Conservation (phyloP, 768 basidiomycete genomes). For the Erythrobasidium yunnanense region DNA sequence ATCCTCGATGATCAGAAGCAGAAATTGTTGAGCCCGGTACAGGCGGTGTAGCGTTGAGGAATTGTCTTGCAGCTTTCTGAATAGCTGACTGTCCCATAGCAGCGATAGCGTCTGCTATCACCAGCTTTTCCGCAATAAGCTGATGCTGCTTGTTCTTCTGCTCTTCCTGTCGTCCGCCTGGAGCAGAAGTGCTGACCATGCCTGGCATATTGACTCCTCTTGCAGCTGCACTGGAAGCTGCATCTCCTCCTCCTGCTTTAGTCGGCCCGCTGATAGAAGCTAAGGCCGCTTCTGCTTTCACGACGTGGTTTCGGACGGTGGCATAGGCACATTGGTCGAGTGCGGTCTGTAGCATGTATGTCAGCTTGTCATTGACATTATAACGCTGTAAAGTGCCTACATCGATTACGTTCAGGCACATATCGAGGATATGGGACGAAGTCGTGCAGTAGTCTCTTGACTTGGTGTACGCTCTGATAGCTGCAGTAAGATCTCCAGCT, state of each 20-base stretch:
- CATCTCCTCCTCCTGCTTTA: not conserved
- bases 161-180: conserved; percentile 47
- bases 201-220: conserved; percentile 35
- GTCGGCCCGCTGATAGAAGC: conserved; percentile 47
- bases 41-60: conserved; percentile 40
- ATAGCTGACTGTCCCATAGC: conserved; percentile 61
- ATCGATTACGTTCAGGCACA: conserved; percentile 51
- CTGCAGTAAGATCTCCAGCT: conserved; percentile 57
- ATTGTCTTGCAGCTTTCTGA: conserved; percentile 65
- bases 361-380: not conserved
- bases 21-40: conserved; percentile 7
- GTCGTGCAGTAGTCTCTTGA: conserved; percentile 86
- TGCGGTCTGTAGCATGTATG: conserved; percentile 50
- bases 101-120: conserved; percentile 67
- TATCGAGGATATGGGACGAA: conserved; percentile 81
- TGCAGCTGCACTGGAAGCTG: conserved; percentile 7
- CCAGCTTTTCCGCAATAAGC: conserved; percentile 56
- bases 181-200: conserved; percentile 36
- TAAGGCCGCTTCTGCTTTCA: conserved; percentile 86
- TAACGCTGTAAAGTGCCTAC: conserved; percentile 35
- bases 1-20: not conserved
- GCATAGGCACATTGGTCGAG: conserved; percentile 77
- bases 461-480: conserved; percentile 77
- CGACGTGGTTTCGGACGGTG: conserved; percentile 80
- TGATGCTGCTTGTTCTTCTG: conserved; percentile 53